These are phyloP conservation scores for Acorus gramineus DNA, from an alignment of 106 monocot genomes.

Conservation along the genomic window DNA sequence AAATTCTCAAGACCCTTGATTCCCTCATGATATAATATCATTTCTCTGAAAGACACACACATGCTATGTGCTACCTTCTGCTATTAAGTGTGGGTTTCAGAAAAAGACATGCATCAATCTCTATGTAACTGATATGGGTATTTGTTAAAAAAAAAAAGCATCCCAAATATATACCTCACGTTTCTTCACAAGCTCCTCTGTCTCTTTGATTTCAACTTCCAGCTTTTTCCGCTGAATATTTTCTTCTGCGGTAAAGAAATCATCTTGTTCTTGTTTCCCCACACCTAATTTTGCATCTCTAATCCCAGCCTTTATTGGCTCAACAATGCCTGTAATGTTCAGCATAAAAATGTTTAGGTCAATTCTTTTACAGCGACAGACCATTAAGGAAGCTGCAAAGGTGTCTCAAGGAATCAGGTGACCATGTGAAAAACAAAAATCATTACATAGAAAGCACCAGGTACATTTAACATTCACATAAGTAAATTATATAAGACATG, in stretches of 20 bases:
- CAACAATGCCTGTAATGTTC: conserved; percentile 57
- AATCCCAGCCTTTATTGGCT: conserved; percentile 89
- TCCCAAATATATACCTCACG: conserved; percentile 66
- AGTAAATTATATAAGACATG: no score
- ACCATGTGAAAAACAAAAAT: no score
- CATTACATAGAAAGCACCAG: no score
- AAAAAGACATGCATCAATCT: conserved; percentile 29
- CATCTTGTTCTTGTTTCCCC: conserved; percentile 97
- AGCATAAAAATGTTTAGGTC: no score
- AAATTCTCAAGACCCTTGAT: conserved; percentile 73
- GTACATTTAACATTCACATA: no score
- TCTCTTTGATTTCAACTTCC: conserved; percentile 80
- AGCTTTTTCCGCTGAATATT: conserved; percentile 88
- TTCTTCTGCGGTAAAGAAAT: conserved; percentile 88
- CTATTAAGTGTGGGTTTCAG: conserved; percentile 35
- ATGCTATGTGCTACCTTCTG: conserved; percentile 32
- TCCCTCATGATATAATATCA: conserved; percentile 43
- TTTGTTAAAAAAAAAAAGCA: not conserved
- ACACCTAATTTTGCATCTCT: conserved; percentile 92
- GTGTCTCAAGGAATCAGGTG: no score
- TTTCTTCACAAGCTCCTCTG: conserved; percentile 65
- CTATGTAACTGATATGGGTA: conserved; percentile 13
- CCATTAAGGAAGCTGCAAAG: no score
- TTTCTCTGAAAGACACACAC: conserved; percentile 33
- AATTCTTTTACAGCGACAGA: no score